Evolutionary conservation across 352 stramenopile species (phyloP), one percentile per base, ranked within the genome.

Genomic region (Phytophthora aleatoria): DNA sequence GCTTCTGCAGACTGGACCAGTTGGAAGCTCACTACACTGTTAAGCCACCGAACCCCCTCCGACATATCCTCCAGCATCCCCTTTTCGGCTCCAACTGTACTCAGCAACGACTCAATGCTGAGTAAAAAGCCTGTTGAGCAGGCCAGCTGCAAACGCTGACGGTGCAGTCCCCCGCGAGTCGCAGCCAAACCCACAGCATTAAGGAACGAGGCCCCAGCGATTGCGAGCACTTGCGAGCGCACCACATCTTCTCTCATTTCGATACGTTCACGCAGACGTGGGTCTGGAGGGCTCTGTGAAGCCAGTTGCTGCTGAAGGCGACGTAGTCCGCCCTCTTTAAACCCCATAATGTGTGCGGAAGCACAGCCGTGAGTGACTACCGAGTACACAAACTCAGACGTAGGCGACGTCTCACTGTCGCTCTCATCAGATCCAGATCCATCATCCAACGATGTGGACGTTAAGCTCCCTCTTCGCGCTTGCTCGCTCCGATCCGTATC

Each of bases 1-100:
- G 67, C 53, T 50, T 86, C 77, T 31, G 65, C 74, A 33, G 79
- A 86, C 31, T 88, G 74, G 2, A 88, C 67, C 11, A 96, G 69
- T 39, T 92, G 79, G n/a, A 97, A 80, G 53, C 83, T 91, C 44
- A 97, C 85, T 2, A 73, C 70, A 10, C 57, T 71, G 57, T 83
- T 94, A 8, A 98, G 69, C 91, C 89, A 97, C 50, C 91, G 71
- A 42, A 95, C 63, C 24, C 88, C 90, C 42, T 95, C 91, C 4
- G 79, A 81, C 81, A 98, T 91, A 60, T 98, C 92, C 74, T 97
- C 84, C 3, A 99, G 85, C 96, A 99, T 99, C n/a, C 91, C 93
- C 47, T 97, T 90, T 71, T 99, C 96, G 48, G 94, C 96, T 13
- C 95, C 94, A 27, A 97, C 87, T 20, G 96, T 97, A 67, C 86